A percentile compares a stretch with the other conserved stretches of the same genome.
These are phyloP conservation scores for Helianthus tuberosus DNA, from an alignment of 129 eudicot genomes.

Conservation along the genomic window DNA sequence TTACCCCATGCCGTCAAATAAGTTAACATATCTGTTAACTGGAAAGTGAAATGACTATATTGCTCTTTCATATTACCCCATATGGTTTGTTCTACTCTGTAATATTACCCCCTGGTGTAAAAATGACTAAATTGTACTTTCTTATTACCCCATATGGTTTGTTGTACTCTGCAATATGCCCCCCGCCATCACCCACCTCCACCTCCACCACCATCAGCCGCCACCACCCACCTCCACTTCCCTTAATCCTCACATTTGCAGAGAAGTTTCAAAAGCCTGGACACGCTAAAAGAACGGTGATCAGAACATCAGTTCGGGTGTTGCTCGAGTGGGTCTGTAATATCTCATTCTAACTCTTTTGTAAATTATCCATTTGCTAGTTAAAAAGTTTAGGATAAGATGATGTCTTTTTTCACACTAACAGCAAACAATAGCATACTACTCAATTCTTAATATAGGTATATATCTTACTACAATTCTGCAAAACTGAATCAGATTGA, in stretches of 20 bases:
- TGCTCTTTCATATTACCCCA: too few species aligned
- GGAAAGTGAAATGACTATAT: too few species aligned
- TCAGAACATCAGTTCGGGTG: neutral
- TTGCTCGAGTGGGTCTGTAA: neutral
- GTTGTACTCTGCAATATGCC: too few species aligned
- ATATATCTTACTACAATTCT: slow-evolving; percentile 1
- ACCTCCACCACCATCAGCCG: too few species aligned
- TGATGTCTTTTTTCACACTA: neutral
- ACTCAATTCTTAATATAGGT: neutral
- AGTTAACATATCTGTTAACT: too few species aligned
- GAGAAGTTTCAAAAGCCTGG: neutral
- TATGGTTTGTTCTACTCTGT: too few species aligned
- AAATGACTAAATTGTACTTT: too few species aligned
- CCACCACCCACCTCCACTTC: neutral
- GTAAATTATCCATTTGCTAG: neutral
- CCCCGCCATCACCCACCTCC: too few species aligned
- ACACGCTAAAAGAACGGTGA: neutral
- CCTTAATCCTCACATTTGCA: neutral
- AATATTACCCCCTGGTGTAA: too few species aligned
- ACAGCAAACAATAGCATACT: slow-evolving; percentile 5
- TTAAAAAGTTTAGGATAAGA: neutral
- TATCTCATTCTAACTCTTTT: neutral
- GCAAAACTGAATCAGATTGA: neutral
- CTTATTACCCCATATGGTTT: too few species aligned
- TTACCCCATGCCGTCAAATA: too few species aligned